Base-by-base conservation (phyloP, 2,329 filamentous ascomycete genomes). In the Talaromyces marneffei region DNA sequence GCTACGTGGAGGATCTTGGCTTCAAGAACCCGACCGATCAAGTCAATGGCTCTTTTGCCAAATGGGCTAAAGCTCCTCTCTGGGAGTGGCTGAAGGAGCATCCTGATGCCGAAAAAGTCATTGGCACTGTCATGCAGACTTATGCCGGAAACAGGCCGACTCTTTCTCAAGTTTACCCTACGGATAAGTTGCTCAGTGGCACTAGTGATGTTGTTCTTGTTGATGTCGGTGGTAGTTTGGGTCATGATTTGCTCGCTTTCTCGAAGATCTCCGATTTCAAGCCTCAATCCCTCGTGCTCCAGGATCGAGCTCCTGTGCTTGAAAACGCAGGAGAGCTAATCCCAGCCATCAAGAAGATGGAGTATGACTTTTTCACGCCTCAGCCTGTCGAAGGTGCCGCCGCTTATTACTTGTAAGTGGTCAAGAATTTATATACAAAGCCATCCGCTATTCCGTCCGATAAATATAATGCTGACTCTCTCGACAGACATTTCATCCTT, bases 331-430 rank as follows among this genome's bases (percentile, higher is more conserved):
- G 65, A 14, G 48, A 60, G 64, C 5, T 35, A 62, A 53, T 8
- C 20, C 42, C 62, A 29, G 44, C 63, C 14, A 67, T 74, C 29
- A 63, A 71, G 62, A 9, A 65, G 7, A 75, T 80, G 71, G 67
- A 66, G 1, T 73, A 83, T 63, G 76, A 83, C 62, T 82, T 83
- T 61, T 76, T 77, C 57, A 78, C 71, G 0, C 72, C 76, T 53
- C 79, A 83, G 64, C 78, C 77, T 0, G 64, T 82, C 4, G 77
- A 79, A 62, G 77, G 75, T 72, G 59, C 59, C 27, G 52, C 35
- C 2, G 46, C 50, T 14, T 61, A 61, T 29, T 61, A 61, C 59
- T 25, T 61, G 50, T 54, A 39, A 58, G 42, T 35, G 10, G 10
- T 46, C 10, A 27, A 5, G 12, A 12, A 20, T 20, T 40, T 40